phyloP scores from a whole-genome alignment of 2,329 filamentous ascomycete genomes.

The Raffaelea arxii region DNA sequence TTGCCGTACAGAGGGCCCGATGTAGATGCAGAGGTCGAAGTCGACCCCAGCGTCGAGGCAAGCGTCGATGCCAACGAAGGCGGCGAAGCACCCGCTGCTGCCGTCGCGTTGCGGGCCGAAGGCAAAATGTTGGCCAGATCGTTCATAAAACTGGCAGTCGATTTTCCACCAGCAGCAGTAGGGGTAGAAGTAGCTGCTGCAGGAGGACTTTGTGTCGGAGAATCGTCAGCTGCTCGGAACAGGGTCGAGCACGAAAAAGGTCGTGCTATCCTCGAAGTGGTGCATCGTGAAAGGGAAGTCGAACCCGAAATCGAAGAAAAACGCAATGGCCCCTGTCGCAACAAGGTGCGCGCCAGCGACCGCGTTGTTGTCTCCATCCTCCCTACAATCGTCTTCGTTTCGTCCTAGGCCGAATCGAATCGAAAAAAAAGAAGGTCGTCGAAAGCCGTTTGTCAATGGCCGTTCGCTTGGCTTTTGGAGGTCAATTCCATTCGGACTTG shows the following conservation, averaged over 20 bases:
- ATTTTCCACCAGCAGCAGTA: too few species aligned
- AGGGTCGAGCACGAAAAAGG: constrained; percentile 7
- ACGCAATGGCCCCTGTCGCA: background rate
- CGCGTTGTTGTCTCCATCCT: background rate
- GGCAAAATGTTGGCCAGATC: constrained; percentile 13
- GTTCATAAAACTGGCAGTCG: too few species aligned
- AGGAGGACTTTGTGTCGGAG: background rate
- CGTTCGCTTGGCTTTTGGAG: background rate
- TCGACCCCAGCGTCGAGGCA: too few species aligned
- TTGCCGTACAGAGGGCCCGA: too few species aligned
- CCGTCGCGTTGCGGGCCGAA: background rate
- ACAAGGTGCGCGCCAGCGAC: background rate
- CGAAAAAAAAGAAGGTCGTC: too few species aligned
- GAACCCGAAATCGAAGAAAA: background rate
- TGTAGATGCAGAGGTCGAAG: background rate
- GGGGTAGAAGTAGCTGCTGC: background rate
- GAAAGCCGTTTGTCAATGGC: too few species aligned
- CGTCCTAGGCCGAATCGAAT: too few species aligned
- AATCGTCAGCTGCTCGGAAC: background rate
- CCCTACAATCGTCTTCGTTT: background rate
- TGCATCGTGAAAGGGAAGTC: background rate
- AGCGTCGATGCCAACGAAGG: too few species aligned
- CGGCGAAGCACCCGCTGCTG: background rate
- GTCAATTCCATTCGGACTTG: too few species aligned
- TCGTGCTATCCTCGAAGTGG: background rate